Evolutionary conservation across 2,329 filamentous ascomycete species (phyloP).

Genomic region (Ampelomyces quisqualis): DNA sequence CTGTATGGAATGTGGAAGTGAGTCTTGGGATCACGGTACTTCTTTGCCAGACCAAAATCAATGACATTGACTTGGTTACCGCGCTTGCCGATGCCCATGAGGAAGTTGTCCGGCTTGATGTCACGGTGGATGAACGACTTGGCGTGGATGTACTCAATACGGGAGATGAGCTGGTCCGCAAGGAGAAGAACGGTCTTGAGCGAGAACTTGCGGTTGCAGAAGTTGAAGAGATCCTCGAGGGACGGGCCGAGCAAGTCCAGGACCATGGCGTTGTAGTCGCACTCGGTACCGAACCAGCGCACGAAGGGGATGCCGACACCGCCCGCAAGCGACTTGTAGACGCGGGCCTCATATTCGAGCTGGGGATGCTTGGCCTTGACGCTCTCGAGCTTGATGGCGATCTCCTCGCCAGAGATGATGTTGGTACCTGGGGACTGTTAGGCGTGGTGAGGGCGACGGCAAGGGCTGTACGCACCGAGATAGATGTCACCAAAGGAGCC

Average conservation of each 20-base stretch:
- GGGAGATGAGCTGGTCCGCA: constrained; percentile 96
- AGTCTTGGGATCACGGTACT: constrained; percentile 99
- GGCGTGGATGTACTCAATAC: constrained; percentile 99
- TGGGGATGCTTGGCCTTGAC: constrained; percentile 99
- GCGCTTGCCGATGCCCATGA: constrained; percentile 98
- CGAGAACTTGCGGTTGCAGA: constrained; percentile 99
- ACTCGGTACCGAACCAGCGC: constrained; percentile 99
- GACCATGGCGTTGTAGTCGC: constrained; percentile 99
- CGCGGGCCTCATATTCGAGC: constrained; percentile 96
- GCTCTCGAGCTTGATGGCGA: constrained; percentile 98
- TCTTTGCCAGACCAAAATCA: constrained; percentile 98
- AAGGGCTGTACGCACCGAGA: constrained; percentile 59
- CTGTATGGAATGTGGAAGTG: constrained; percentile 99
- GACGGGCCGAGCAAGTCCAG: constrained; percentile 93
- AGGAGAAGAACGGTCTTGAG: constrained; percentile 96
- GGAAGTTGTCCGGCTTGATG: constrained; percentile 99
- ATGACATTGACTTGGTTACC: constrained; percentile 99
- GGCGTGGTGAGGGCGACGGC: constrained; percentile 9
- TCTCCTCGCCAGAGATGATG: constrained; percentile 99
- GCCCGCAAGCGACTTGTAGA: constrained; percentile 85
- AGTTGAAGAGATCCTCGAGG: constrained; percentile 98
- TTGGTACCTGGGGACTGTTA: constrained; percentile 71
- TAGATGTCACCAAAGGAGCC: constrained; percentile 99
- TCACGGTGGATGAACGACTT: constrained; percentile 99
- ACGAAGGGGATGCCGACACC: constrained; percentile 98